Base-by-base conservation (phyloP, 306 rosid genomes). In the Fragaria iinumae region DNA sequence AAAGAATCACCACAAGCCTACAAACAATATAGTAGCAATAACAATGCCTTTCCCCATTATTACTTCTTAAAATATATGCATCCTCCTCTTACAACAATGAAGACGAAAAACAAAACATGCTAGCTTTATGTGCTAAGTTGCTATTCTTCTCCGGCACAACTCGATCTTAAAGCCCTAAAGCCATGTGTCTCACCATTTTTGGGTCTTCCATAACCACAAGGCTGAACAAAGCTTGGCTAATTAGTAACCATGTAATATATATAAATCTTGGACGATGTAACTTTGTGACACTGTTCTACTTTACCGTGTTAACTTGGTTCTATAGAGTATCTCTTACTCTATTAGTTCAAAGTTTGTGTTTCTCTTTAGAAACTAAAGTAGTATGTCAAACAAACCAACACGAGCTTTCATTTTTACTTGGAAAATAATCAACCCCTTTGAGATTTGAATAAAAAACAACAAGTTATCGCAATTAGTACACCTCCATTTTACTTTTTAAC, bases 21-120 rank as follows among this genome's bases (percentile, higher is more conserved):
- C 69, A 45, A 48, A 57, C 50, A 74, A 23, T 67, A 27, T 36
- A 17, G 56, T 23, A 71, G 47, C 66, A 69, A 62, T 49, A 25
- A 47, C 53, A 70, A 10, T 63, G 36, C 48, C 36, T 20, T 52
- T 27, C 64, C 67, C 64, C 82, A 72, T 73, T 72, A 52, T 79
- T 72, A 65, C 82, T 41, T 32, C 13, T 32, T 57, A 45, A 59
- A 59, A 25, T 60, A 55, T 21, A 11, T 32, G 43, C 67, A 63
- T 14, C 45, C 36, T 69, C 3, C 11, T 14, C 2, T 14, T 45
- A 12, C 57, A 12, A n/a, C 5, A 50, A 43, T 47, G 49, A 21
- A 18, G 4, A n/a, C 43, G 9, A 29, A 27, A 27, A 29, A 62
- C 34, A 73, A 65, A 34, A 36, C 69, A 65, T 2, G 16, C 29